A percentile compares a stretch with the other conserved stretches of the same genome.
Conservation (phyloP, 441 rosid species). For the Croton setiger region DNA sequence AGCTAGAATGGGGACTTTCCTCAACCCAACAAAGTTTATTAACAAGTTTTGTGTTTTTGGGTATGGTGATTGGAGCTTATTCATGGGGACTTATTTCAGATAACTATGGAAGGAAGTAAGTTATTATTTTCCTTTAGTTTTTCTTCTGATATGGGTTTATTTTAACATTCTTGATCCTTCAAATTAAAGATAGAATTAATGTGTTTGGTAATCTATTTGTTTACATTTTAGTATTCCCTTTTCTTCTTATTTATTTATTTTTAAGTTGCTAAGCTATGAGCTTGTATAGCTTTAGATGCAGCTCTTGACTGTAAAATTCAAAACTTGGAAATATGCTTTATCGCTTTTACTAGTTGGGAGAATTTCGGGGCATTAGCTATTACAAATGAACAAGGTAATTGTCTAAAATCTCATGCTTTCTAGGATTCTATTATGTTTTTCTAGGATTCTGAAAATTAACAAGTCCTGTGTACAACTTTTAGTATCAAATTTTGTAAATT, state of each 20-base stretch:
- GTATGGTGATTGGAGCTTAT: slow-evolving; percentile 61
- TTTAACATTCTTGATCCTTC: neutral
- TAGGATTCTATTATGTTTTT: neutral
- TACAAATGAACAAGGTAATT: neutral
- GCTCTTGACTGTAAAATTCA: no score
- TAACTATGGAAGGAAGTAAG: slow-evolving; percentile 50
- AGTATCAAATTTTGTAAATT: neutral
- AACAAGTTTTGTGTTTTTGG: slow-evolving; percentile 50
- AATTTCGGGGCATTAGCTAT: neutral
- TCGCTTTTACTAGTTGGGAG: neutral
- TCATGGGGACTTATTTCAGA: slow-evolving; percentile 63
- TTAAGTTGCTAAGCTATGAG: neutral
- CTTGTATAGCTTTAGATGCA: neutral
- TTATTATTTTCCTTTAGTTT: neutral
- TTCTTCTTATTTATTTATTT: neutral
- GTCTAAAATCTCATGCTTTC: neutral
- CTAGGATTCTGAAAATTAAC: no score
- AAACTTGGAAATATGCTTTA: no score
- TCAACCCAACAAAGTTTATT: slow-evolving; percentile 45
- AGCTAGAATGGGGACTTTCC: slow-evolving; percentile 51
- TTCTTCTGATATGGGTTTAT: neutral
- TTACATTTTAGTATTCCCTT: neutral
- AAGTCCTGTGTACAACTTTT: neutral
- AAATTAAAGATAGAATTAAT: neutral
- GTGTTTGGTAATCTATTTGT: neutral